Base-by-base conservation (phyloP, 768 basidiomycete species). In the Suillus bovinus region DNA sequence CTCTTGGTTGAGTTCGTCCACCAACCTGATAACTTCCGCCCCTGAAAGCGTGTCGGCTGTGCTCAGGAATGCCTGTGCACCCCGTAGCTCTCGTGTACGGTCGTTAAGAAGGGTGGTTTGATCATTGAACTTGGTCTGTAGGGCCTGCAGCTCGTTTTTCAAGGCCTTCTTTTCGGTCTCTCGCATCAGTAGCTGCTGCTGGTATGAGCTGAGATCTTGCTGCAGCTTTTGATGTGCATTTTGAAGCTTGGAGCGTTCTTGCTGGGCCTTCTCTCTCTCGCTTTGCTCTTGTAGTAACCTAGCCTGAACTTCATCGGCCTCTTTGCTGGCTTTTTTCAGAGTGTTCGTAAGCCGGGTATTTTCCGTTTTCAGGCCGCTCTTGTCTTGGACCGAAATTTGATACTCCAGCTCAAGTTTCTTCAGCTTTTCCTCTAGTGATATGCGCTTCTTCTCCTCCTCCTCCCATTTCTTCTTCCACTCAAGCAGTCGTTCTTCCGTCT, bases 1-100 rank as follows among this genome's bases (percentile, higher is more conserved):
- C 65, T 85, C 84, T 27, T 73, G 70, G 64, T 85, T 84, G 61
- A 84, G 67, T 0, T 72, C 69, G 31, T 82, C 77, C 34, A 80
- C 70, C 5, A 74, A 60, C 0, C 67, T n/a, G 11, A 76, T 75
- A 56, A 82, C 76, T 11, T 84, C 83, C 0, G 78, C 76, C 1
- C 77, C 80, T 0, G 83, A 80, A 61, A 80, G 72, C 0, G 66
- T 64, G 58, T 84, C 83, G 20, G 77, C 72, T 41, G 77, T 81
- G 2, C 77, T 78, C 68, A 83, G 69, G 67, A 80, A 84, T 10
- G 73, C 69, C 57, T 81, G 80, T 0, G 78, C 78, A 0, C 72
- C 76, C n/a, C 75, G 76, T 8, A 83, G 64, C 63, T 84, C 82
- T 7, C 70, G 70, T 6, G 73, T 79, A 14, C 74, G 73, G 0